These are phyloP conservation scores for Tilletiaria anomala DNA, from an alignment of 1,284 basidiomycete species.

Conservation along the genomic window DNA sequence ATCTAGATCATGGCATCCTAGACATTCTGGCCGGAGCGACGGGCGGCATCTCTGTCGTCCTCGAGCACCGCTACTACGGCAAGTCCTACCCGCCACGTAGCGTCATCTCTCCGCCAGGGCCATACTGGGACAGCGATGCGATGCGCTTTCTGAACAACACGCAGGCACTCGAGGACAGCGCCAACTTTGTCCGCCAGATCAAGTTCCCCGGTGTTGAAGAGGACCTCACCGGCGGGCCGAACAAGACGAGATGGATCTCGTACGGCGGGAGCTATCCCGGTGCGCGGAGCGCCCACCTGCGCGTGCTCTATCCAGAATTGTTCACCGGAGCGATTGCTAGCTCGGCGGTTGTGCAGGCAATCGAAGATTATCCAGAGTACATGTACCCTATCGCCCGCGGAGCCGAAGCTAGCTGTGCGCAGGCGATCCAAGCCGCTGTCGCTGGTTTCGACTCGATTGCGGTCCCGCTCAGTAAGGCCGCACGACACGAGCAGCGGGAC, in stretches of 20 bases:
- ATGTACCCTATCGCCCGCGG: slow-evolving; percentile 68
- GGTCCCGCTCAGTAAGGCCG: not conserved
- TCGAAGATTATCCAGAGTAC: slow-evolving; percentile 47
- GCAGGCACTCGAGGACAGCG: slow-evolving; percentile 80
- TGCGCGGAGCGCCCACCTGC: slow-evolving; percentile 84
- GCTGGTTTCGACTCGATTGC: slow-evolving; percentile 22
- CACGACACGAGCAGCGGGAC: not conserved
- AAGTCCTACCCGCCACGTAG: slow-evolving; percentile 62
- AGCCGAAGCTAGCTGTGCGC: slow-evolving; percentile 57
- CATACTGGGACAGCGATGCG: slow-evolving; percentile 38
- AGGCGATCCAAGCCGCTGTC: slow-evolving; percentile 50
- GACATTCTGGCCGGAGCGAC: slow-evolving; percentile 70
- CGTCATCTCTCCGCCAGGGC: slow-evolving; percentile 52
- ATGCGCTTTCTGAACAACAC: slow-evolving; percentile 70
- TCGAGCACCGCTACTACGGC: slow-evolving; percentile 54
- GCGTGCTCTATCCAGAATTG: slow-evolving; percentile 16
- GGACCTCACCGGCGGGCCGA: slow-evolving; percentile 46
- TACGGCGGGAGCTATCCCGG: slow-evolving; percentile 78
- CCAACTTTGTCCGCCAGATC: slow-evolving; percentile 58
- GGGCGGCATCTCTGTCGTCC: slow-evolving; percentile 64
- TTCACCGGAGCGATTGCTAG: slow-evolving; percentile 49
- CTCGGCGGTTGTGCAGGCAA: slow-evolving; percentile 33
- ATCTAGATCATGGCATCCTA: slow-evolving; percentile 52
- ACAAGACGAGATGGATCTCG: slow-evolving; percentile 66
- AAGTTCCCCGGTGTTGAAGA: slow-evolving; percentile 54